Base-by-base conservation (phyloP, 2,329 filamentous ascomycete species). In the Xylariaceae sp. region DNA sequence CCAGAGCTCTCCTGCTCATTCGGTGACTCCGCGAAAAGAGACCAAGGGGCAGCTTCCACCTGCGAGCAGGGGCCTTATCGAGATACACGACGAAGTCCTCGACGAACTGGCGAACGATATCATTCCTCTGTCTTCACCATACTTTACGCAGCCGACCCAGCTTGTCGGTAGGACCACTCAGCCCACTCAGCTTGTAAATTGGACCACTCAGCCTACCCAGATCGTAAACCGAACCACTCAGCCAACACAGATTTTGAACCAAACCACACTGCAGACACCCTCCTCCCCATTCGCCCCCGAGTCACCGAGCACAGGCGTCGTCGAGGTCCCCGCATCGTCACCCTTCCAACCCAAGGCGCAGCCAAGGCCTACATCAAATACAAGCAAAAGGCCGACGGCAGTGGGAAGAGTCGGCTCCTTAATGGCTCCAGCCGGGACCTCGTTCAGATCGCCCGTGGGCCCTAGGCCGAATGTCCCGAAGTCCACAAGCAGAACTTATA, bases 241-340 rank as follows among this genome's bases (percentile, higher is more conserved):
- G 29, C 62, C 62, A 2, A 76, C 72, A 2, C 63, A 62, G n/a
- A 65, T 72, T 16, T 61, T 68, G 3, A 47, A 48, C 39, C 49
- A 48, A 35, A 47, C 52, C 16, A 74, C 72, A 3, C 61, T 71
- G 24, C 49, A 34, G 36, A 49, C n/a, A 39, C 54, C 32, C 34
- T 62, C 42, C 28, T 64, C 33, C 29, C 61, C 34, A 65, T 65
- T 18, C 70, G 47, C 43, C n/a, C 55, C 59, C 16, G 49, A 73
- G 7, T 74, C 75, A 0, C 68, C 69, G 8, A 53, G 63, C 19
- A 67, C 69, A 26, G 55, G 69, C 15, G n/a, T 11, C 22, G 60
- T 96, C 42, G 90, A 95, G 62, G 90, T 96, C 3, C 83, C 85
- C 22, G 87, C 88, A n/a, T 96, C 90, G 3, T 96, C 91, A 1